Evolutionary conservation across 73 alveolate species (phyloP), one percentile per base, ranked within the genome.

Genomic region (Halteria grandinella): DNA sequence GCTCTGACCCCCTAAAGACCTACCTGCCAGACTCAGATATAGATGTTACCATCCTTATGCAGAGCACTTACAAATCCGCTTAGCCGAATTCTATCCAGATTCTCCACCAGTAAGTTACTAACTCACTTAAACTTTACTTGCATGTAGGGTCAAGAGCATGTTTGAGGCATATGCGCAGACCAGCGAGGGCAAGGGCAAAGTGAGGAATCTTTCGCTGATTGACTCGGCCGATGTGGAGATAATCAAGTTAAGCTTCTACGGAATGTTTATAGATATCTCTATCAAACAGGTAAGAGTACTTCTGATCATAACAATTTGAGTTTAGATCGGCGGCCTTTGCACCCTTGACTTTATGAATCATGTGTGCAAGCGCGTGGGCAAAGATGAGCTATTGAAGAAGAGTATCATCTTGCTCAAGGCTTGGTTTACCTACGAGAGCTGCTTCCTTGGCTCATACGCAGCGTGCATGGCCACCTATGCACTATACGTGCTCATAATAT

Each of bases 1-100:
- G 98, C 11, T 93, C 98, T 20, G 90, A 87, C 40, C 97, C 98
- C 3, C 85, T 91, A 71, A 87, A 89, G 77, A 83, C 95, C 17
- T 93, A 90, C 59, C 85, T 91, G 31, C 91, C 93, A 12, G 96
- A 93, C 27, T 86, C 95, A 53, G 98, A 93, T 55, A 93, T 93
- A 21, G 98, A 93, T 76, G 57, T 93, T 17, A 93, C 97, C 31
- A 63, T 87, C 37, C 51, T 87, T 7, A 11, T 36, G 47, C 5
- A 11, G n/a, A 36, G 11, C n/a, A n/a, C n/a, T n/a, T n/a, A n/a
- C n/a, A n/a, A n/a, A n/a, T n/a, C n/a, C n/a, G n/a, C n/a, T n/a
- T n/a, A n/a, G n/a, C n/a, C n/a, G n/a, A n/a, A n/a, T n/a, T n/a
- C n/a, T n/a, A n/a, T n/a, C n/a, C n/a, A n/a, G n/a, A n/a, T n/a